Evolutionary conservation across 2,329 filamentous ascomycete genomes (phyloP), one percentile per base, ranked within the genome.

Genomic region (Shiraia sp.): DNA sequence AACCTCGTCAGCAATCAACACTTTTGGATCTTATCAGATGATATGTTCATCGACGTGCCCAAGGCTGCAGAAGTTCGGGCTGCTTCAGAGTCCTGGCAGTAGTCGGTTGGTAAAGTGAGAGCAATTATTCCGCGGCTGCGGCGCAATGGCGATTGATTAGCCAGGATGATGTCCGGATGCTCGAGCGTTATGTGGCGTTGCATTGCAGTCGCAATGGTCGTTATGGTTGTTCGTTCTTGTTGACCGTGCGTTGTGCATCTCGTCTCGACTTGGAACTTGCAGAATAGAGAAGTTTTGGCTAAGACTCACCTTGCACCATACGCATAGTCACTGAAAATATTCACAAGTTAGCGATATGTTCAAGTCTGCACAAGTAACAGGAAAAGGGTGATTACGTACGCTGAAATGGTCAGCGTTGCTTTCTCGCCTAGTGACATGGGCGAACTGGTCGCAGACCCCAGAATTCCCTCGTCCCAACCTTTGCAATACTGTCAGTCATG

Each of bases 371-470:
- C 26, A 12, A 17, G 12, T 13, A 16, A 23, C 12, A 14, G n/a
- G 10, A 36, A 25, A 13, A 37, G 16, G 31, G 19, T 16, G 32
- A 38, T 46, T 47, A 63, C 80, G 70, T 79, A 90, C 86, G 80
- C 78, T 51, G 85, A 80, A 66, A 97, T 96, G 56, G 85, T 86
- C 53, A 99, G 79, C 36, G 82, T 88, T 39, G 90, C 85, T 77
- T 88, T 92, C 80, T 97, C 92, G 68, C 92, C 91, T 45, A 95
- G 77, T 67, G 86, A 85, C 92, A 99, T 96, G 66, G 82, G 77
- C 27, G 45, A 38, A 35, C 34, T 46, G n/a, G 35, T 45, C 30
- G 56, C 58, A 17, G 59, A 63, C 41, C 57, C 68, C 36, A 76
- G 55, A 38, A 97, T 90, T 55, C 87, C 91, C 73, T 96, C 73